Evolutionary conservation across 2,329 filamentous ascomycete genomes (phyloP), one percentile per base, ranked within the genome.

Genomic region (Ceratocystiopsis sp.): DNA sequence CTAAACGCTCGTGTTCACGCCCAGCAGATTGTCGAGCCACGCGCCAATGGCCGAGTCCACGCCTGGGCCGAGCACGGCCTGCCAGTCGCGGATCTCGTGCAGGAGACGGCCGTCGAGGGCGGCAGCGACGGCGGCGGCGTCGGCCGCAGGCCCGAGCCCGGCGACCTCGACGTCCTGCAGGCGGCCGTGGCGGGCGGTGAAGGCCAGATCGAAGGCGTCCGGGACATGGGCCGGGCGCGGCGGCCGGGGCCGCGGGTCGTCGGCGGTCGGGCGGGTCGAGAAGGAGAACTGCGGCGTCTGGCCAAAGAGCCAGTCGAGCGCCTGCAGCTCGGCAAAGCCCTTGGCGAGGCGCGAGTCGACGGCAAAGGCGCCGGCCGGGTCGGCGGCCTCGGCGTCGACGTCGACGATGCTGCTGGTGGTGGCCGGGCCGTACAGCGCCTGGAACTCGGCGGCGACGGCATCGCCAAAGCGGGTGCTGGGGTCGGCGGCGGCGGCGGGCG

Each of bases 271-370:
- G 57, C 71, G 63, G 4, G 71, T 77, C 4, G 73, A 75, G 51
- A 89, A 77, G 9, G 71, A 75, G 57, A 94, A 95, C 44, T 79
- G 78, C 1, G 87, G 87, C 2, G 87, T 94, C 61, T 94, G 86
- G 3, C 73, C 73, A 59, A 80, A 94, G 45, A 80, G 80, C 85
- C 86, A 95, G 12, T 77, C 72, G 4, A 63, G 59, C 0, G 77
- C 78, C 69, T 77, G 50, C 18, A 86, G 58, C 55, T 82, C 77
- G 8, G 62, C 59, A 40, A 78, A 68, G 1, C 80, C 80, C 50
- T 56, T 54, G 2, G 65, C 59, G 2, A 74, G 64, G 47, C 59
- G 61, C 38, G 46, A 38, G 21, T 66, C 62, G 0, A 62, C 59
- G 9, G 59, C 59, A 2, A 62, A 55, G 3, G 73, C 68, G 25